Percentiles rank a stretch among this genome's conserved stretches.
Evolutionary conservation across 225 moss, liverwort and hornwort genomes (phyloP).

Genomic region (Polytrichum formosum): DNA sequence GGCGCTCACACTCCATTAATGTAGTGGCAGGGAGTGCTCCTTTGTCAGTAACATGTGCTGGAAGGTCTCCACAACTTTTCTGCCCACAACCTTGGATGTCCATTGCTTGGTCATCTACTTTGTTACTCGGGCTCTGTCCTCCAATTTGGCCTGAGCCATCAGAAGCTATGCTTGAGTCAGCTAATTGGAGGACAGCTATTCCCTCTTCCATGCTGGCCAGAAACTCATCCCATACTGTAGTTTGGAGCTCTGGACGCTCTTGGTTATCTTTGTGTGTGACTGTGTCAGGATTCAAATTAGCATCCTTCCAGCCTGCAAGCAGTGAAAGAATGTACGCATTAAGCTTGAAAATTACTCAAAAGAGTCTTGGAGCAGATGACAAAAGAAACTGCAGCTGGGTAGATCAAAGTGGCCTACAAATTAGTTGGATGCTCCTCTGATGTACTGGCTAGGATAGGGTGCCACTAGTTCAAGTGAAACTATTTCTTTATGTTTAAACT

Average conservation of each 20-base stretch:
- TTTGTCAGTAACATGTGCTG: accelerated
- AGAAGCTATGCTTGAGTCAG: not conserved
- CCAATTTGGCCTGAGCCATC: not conserved
- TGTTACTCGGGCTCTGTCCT: not conserved
- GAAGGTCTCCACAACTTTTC: not conserved
- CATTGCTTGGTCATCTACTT: not conserved
- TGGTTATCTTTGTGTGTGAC: constrained; percentile 17
- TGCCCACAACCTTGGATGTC: not conserved
- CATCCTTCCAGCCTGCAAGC: constrained; percentile 24
- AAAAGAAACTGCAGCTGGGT: not conserved
- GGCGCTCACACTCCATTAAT: not conserved
- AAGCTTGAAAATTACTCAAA: no score
- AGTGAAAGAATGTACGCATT: not conserved
- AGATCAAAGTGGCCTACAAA: no score
- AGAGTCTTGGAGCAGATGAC: not conserved
- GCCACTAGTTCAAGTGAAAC: no score
- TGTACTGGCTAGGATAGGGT: no score
- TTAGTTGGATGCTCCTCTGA: no score
- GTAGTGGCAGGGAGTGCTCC: not conserved
- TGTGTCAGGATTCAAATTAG: constrained; percentile 24
- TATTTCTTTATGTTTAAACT: no score
- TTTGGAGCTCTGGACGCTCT: constrained; percentile 10
- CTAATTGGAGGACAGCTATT: accelerated
- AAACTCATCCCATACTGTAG: constrained; percentile 32
- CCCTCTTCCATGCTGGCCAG: not conserved